These are phyloP conservation scores for Akanthomyces uredinophilus DNA, from an alignment of 2,329 filamentous ascomycete species.

Conservation along the genomic window DNA sequence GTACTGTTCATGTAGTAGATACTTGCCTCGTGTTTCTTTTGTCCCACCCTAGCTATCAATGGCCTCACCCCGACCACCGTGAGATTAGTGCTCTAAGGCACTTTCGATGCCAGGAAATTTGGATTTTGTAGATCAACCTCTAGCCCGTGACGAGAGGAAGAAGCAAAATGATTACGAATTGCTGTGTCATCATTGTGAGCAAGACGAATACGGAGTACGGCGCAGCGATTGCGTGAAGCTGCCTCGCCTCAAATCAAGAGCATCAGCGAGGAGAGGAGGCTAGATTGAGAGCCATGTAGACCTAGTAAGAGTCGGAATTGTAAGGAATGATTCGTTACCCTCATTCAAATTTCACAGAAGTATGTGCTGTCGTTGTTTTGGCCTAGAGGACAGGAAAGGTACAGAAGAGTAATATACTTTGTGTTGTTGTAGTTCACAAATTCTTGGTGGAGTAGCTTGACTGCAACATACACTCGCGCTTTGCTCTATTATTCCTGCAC, in stretches of 20 bases:
- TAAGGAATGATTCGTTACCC: not conserved
- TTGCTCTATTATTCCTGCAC: not conserved
- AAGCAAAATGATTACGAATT: not conserved
- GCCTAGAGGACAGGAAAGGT: not conserved
- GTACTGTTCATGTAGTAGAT: no score
- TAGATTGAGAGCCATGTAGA: not conserved
- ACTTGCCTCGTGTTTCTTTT: no score
- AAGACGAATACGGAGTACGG: not conserved
- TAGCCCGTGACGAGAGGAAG: not conserved
- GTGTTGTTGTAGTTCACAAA: not conserved
- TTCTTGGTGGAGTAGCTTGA: not conserved
- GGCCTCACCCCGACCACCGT: no score
- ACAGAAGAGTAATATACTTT: not conserved
- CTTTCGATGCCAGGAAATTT: not conserved
- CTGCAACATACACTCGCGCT: not conserved
- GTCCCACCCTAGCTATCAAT: no score
- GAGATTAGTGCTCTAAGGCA: no score
- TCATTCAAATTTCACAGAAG: not conserved
- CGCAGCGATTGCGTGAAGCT: not conserved
- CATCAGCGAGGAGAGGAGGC: not conserved
- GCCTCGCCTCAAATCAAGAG: not conserved
- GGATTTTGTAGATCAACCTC: not conserved
- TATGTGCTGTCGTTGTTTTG: not conserved
- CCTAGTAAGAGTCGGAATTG: not conserved
- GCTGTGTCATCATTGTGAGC: not conserved